These are phyloP conservation scores for Sindora glabra DNA, from an alignment of 306 rosid species.

Conservation along the genomic window DNA sequence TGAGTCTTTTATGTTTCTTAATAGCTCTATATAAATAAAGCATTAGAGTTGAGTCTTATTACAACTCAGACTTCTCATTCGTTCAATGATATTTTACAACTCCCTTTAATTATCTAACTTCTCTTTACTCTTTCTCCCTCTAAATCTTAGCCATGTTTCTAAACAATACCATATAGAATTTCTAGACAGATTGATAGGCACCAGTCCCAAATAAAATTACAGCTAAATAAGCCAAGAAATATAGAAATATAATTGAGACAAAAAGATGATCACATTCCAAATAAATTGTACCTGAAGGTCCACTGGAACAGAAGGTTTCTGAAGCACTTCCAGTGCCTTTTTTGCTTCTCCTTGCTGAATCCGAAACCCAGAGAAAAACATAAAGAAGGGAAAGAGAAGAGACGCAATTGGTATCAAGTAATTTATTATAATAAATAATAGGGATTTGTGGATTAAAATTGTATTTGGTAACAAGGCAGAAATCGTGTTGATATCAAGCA, in stretches of 20 bases:
- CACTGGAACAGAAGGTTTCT: constrained; percentile 67
- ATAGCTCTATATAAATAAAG: too few species aligned
- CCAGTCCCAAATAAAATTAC: background rate
- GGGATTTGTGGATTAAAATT: background rate
- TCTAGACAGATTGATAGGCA: background rate
- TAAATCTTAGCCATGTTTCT: too few species aligned
- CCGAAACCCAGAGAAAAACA: constrained; percentile 6
- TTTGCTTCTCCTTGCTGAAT: constrained; percentile 94
- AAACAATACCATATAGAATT: background rate
- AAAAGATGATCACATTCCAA: background rate
- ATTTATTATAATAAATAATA: constrained; percentile 10
- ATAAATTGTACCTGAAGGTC: constrained; percentile 72
- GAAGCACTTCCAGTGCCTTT: constrained; percentile 90
- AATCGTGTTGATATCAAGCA: constrained; percentile 23
- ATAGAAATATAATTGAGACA: background rate
- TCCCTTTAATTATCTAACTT: too few species aligned
- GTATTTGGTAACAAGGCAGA: background rate
- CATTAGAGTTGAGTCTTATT: too few species aligned
- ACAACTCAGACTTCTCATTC: too few species aligned
- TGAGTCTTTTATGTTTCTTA: too few species aligned
- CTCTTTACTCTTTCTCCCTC: too few species aligned
- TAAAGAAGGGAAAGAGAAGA: background rate
- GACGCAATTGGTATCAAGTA: background rate
- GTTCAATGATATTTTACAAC: too few species aligned
- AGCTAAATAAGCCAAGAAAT: background rate